Base-by-base conservation (phyloP, 2,329 filamentous ascomycete genomes). In the Dichotomopilus funicola region DNA sequence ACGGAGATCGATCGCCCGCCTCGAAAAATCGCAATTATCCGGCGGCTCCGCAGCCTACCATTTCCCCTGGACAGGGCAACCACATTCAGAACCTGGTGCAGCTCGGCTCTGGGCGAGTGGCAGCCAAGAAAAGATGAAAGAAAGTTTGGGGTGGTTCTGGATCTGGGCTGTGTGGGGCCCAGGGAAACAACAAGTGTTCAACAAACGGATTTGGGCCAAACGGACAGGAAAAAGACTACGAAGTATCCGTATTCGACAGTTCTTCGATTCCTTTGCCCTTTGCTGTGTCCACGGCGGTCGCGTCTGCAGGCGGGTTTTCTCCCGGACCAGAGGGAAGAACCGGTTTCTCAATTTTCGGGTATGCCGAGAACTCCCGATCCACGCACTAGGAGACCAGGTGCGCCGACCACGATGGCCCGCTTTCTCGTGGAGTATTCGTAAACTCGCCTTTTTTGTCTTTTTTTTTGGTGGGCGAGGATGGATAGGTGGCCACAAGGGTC, bases 1-100 rank as follows among this genome's bases (percentile, higher is more conserved):
- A 55, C 59, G 52, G 54, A 61, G 59, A 59, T 61, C 56, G 61
- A 62, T 63, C 59, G 58, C 55, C 54, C 56, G 53, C 52, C 40
- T 38, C 47, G 19, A 27, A 50, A 46, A 54, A 42, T 51, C 54
- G 59, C 59, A 62, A 59, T 64, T 62, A 62, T 43, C 62, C 62
- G 61, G 59, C 60, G 58, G 62, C 58, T 64, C 62, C 54, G 44
- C 60, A 55, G 53, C 54, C 52, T 42, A 33, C n/a, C 33, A 49
- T 57, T 62, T 52, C 51, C 50, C 57, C 55, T 55, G 54, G 53
- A 51, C 56, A 41, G 43, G 33, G 44, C 51, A 51, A 45, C 51
- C 47, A 33, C 44, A 42, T 53, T 46, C 52, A 55, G 46, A 59
- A 51, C 51, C 52, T 44, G 46, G 51, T 54, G 44, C 53, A 61